phyloP scores from a whole-genome alignment of 306 rosid genomes.

The Geum urbanum region DNA sequence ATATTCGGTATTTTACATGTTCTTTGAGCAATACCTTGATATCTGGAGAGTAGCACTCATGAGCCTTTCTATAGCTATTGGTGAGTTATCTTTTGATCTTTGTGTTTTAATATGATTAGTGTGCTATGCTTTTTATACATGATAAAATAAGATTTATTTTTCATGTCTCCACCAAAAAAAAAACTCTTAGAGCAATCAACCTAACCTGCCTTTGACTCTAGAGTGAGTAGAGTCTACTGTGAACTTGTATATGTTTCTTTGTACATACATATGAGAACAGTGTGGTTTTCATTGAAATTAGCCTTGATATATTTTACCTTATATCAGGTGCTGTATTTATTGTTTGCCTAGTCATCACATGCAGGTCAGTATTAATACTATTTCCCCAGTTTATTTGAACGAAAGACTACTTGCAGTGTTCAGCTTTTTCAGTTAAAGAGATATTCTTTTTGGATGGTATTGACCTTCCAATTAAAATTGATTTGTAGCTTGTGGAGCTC shows the following conservation, averaged over 20 bases:
- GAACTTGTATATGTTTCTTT: constrained; percentile 2
- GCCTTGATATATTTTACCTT: constrained; percentile 22
- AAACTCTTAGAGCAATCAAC: not conserved
- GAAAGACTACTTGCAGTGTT: not conserved
- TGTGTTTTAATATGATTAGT: no score
- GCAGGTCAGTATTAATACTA: constrained; percentile 61
- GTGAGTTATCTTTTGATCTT: constrained; percentile 41
- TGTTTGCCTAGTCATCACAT: constrained; percentile 77
- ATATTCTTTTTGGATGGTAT: not conserved
- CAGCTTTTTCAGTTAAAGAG: not conserved
- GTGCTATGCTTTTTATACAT: not conserved
- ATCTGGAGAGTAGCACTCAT: constrained; percentile 93
- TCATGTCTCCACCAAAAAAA: not conserved
- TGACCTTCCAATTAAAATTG: constrained; percentile 3
- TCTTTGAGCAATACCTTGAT: constrained; percentile 97
- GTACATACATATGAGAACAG: not conserved
- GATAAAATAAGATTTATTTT: not conserved
- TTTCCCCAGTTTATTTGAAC: constrained; percentile 5
- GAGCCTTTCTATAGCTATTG: constrained; percentile 94
- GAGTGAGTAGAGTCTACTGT: not conserved
- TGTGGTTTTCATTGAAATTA: not conserved
- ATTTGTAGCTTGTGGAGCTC: constrained; percentile 87
- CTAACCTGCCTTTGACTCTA: not conserved
- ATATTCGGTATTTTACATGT: constrained; percentile 92
- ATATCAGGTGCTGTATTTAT: constrained; percentile 94